Conservation (phyloP, 108 stramenopile genomes). For the Poteriospumella lacustris region DNA sequence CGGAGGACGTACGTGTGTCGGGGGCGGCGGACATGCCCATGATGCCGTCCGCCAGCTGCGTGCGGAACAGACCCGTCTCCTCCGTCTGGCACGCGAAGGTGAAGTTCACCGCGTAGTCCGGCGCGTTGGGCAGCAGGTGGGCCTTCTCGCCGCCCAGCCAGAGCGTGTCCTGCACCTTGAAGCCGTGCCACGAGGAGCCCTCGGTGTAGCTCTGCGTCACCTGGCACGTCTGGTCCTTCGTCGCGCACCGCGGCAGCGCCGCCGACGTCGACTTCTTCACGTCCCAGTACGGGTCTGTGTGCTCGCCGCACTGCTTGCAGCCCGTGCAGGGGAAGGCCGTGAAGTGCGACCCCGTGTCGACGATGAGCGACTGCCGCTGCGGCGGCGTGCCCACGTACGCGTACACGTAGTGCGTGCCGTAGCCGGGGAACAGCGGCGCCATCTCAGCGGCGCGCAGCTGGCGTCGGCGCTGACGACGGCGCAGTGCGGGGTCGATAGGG, state of each 20-base stretch:
- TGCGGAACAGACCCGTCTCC: slow-evolving; percentile 31
- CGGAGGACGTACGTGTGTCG: too few species aligned
- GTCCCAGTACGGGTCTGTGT: slow-evolving; percentile 82
- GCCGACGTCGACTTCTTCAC: slow-evolving; percentile 32
- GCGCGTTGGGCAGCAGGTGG: neutral
- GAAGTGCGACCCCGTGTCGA: slow-evolving; percentile 83
- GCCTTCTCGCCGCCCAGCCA: slow-evolving; percentile 30
- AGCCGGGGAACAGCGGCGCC: slow-evolving; percentile 42
- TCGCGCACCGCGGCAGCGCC: slow-evolving; percentile 34
- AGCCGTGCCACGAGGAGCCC: slow-evolving; percentile 49
- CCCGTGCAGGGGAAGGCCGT: slow-evolving; percentile 83
- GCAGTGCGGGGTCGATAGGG: too few species aligned
- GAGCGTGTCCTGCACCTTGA: slow-evolving; percentile 35
- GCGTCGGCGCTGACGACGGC: too few species aligned
- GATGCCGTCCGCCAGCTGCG: slow-evolving; percentile 37
- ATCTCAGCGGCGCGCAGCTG: too few species aligned
- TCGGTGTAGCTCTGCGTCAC: slow-evolving; percentile 51
- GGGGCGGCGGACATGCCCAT: slow-evolving; percentile 44
- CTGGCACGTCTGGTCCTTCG: slow-evolving; percentile 38
- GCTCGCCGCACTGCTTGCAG: slow-evolving; percentile 70
- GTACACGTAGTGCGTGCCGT: slow-evolving; percentile 79
- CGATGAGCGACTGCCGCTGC: slow-evolving; percentile 80
- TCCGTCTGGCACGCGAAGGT: slow-evolving; percentile 34
- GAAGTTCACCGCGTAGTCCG: slow-evolving; percentile 11
- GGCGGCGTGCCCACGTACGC: slow-evolving; percentile 83